Base-by-base conservation (phyloP, 805 yeast genomes). In the Komagataella pastoris region DNA sequence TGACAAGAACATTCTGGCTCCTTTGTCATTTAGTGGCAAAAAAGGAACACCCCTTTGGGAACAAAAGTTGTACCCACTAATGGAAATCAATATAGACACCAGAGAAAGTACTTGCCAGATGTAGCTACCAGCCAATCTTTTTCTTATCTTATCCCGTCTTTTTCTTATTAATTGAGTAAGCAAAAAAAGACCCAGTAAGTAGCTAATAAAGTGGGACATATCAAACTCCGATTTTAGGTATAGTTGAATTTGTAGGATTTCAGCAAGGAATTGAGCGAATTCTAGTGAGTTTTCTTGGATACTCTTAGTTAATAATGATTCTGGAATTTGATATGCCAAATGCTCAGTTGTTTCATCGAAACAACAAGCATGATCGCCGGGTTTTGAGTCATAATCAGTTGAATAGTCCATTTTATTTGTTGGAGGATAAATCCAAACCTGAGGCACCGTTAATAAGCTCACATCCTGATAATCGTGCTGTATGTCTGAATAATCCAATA, bases 11-110 rank as follows among this genome's bases (percentile, higher is more conserved):
- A 80, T 45, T 2, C 81, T 61, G n/a, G 68, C 65, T 10, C 77
- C 78, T 2, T 77, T 59, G 2, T 73, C 77, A 58, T 75, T 68
- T 51, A 68, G 70, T 1, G 83, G 80, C 17, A 85, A 55, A 49
- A 86, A 78, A 2, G 91, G 88, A 1, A 81, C 78, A 1, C 73
- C 72, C 56, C 81, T 71, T 50, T 81, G 80, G 23, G 74, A 64
- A 0, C 85, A 75, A 61, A 80, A 86, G 65, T 78, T 81, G 56
- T 77, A 77, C 0, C 95, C 95, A 43, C 85, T 72, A 8, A 76
- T 64, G 50, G 79, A 75, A 1, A 73, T 53, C 46, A 77, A 60
- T 4, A 81, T 62, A 2, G 75, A 58, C 1, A 72, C n/a, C 19
- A 69, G 55, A 18, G 50, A 53, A 4, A 52, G 3, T 10, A 50